phyloP scores from a whole-genome alignment of 2,329 filamentous ascomycete species.

The Phoma sp. region DNA sequence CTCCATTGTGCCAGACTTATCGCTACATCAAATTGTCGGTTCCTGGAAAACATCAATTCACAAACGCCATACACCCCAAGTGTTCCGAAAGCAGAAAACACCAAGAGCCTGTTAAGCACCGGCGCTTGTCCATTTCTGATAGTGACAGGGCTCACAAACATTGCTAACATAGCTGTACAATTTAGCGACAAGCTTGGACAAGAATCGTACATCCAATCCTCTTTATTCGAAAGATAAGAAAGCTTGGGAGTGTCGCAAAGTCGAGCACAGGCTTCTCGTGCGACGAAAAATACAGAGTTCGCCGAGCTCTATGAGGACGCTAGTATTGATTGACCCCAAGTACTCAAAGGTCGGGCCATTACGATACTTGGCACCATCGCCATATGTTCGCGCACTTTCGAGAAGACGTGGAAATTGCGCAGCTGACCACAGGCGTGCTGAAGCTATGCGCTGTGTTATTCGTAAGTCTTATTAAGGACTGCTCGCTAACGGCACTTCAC shows the following conservation, averaged over 20 bases:
- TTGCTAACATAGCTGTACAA: no score
- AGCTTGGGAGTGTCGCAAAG: no score
- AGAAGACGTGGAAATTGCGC: neutral
- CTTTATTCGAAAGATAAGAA: no score
- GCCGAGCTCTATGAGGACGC: neutral
- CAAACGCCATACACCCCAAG: neutral
- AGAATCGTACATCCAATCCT: no score
- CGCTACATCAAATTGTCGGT: neutral
- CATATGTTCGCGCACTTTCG: neutral
- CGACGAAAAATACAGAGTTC: neutral
- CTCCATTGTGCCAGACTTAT: neutral
- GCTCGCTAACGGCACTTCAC: constrained; percentile 28
- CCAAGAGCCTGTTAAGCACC: no score
- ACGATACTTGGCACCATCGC: neutral
- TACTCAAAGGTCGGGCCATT: neutral
- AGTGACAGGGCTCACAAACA: no score
- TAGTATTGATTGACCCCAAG: neutral
- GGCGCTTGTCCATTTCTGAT: no score
- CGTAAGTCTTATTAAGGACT: constrained; percentile 3
- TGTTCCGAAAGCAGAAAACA: no score
- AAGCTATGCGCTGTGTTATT: neutral
- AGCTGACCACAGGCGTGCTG: constrained; percentile 1
- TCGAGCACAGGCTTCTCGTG: neutral
- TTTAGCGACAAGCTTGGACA: no score
- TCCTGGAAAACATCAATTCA: neutral